phyloP scores from a whole-genome alignment of 148 eudicot species.

The Polygonum maritimum region DNA sequence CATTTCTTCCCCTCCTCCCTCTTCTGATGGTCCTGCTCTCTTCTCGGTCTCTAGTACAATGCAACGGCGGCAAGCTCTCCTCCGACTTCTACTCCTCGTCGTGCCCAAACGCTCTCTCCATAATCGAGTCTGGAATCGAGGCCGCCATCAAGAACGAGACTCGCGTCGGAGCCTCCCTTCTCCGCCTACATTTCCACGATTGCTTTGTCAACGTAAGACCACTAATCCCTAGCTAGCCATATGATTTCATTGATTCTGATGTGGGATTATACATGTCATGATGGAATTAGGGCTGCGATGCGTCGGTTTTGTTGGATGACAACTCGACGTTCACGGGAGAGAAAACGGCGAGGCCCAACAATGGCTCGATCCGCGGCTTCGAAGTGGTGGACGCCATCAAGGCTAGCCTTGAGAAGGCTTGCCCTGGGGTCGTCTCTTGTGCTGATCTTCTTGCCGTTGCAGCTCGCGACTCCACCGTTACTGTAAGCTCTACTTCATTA shows the following conservation, averaged over 20 bases:
- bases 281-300: slow-evolving; percentile 41
- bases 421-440: slow-evolving; percentile 43
- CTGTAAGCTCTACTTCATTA: slow-evolving; percentile 16
- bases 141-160: slow-evolving; percentile 27
- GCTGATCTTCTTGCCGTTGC: slow-evolving; percentile 50
- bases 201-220: slow-evolving; percentile 48
- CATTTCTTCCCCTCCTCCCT: not conserved
- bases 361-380: slow-evolving; percentile 43
- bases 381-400: slow-evolving; percentile 38
- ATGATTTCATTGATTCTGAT: no score
- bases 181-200: slow-evolving; percentile 54
- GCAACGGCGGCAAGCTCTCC: not conserved
- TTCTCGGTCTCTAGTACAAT: not conserved
- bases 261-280: not conserved
- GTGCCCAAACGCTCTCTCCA: slow-evolving; percentile 7
- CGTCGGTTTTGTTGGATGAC: slow-evolving; percentile 35
- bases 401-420: slow-evolving; percentile 29
- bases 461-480: slow-evolving; percentile 34
- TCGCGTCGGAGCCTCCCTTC: slow-evolving; percentile 51
- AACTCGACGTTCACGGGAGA: slow-evolving; percentile 31
- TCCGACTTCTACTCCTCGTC: slow-evolving; percentile 9
- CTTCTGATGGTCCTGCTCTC: not conserved
- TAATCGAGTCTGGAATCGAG: slow-evolving; percentile 15
- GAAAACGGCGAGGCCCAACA: slow-evolving; percentile 35
- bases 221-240: not conserved